Percentiles rank a stretch among this genome's conserved stretches.
Conservation (phyloP, 2,329 filamentous ascomycete genomes). For the Penicillium sp. region DNA sequence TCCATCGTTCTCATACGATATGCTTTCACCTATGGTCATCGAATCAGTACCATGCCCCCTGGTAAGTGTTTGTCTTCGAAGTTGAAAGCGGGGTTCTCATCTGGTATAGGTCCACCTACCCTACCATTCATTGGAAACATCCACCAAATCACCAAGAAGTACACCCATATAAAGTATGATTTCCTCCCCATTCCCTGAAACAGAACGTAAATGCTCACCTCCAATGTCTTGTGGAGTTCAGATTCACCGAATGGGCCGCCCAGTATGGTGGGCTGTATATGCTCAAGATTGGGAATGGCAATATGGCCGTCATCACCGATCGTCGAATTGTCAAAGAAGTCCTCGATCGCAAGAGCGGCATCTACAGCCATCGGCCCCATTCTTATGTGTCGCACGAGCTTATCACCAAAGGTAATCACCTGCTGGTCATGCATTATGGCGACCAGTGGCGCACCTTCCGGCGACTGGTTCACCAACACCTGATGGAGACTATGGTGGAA, state of each 20-base stretch:
- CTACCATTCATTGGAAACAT: neutral
- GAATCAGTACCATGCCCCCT: neutral
- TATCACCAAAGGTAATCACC: neutral
- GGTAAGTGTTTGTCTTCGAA: neutral
- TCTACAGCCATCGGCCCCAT: conserved; percentile 45
- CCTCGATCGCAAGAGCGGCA: conserved; percentile 46
- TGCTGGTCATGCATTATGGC: conserved; percentile 3
- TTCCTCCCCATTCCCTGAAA: too few relatives aligned
- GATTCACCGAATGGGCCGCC: neutral
- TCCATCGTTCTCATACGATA: neutral
- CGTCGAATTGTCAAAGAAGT: conserved; percentile 43
- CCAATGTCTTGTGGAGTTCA: neutral
- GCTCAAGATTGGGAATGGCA: conserved; percentile 45
- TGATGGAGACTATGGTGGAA: conserved; percentile 40
- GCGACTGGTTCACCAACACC: conserved; percentile 46
- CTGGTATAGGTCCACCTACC: neutral
- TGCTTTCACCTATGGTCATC: neutral
- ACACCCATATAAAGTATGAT: neutral
- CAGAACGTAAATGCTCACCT: neutral
- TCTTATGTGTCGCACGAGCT: conserved; percentile 25
- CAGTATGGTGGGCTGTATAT: conserved; percentile 10
- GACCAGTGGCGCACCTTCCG: conserved; percentile 48
- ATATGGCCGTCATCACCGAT: conserved; percentile 43
- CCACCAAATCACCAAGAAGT: neutral
- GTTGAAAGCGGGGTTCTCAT: neutral